phyloP scores from a whole-genome alignment of 2,329 filamentous ascomycete species.

The Fusarium sp. region DNA sequence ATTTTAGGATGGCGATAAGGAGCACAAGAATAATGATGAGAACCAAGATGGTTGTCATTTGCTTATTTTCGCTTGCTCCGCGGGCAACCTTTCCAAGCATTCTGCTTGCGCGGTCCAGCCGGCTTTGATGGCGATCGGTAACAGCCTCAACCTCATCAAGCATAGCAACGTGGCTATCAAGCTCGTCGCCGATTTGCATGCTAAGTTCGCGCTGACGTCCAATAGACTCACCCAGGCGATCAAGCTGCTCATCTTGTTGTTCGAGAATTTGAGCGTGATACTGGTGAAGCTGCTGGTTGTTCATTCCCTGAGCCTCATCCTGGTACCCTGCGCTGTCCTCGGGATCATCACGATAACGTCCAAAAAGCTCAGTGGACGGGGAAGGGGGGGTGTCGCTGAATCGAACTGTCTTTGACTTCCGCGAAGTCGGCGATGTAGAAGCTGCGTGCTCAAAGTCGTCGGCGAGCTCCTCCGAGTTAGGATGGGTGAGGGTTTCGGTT shows the following conservation, averaged over 20 bases:
- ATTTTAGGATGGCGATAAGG: conserved; percentile 85
- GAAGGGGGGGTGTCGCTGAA: conserved; percentile 76
- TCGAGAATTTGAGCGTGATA: conserved; percentile 84
- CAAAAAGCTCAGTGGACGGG: conserved; percentile 58
- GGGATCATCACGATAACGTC: conserved; percentile 77
- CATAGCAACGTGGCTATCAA: conserved; percentile 89
- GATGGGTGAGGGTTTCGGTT: conserved; percentile 64
- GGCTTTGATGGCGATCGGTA: conserved; percentile 81
- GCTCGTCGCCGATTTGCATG: conserved; percentile 95
- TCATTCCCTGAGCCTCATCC: conserved; percentile 69
- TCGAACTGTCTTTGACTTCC: conserved; percentile 78
- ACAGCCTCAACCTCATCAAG: conserved; percentile 88
- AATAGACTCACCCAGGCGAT: conserved; percentile 86
- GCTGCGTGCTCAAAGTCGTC: conserved; percentile 73
- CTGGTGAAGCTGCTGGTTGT: conserved; percentile 86
- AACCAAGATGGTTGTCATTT: conserved; percentile 82
- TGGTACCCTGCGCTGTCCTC: conserved; percentile 65
- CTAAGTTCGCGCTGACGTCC: conserved; percentile 89
- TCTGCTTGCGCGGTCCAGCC: conserved; percentile 79
- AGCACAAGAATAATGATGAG: conserved; percentile 85
- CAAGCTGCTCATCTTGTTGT: conserved; percentile 96
- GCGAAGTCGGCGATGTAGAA: conserved; percentile 50
- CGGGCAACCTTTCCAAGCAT: conserved; percentile 77
- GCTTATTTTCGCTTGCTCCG: conserved; percentile 85
- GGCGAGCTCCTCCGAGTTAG: conserved; percentile 72